These are phyloP conservation scores for Xylariaceae sp. DNA, from an alignment of 2,329 filamentous ascomycete genomes.

Conservation along the genomic window DNA sequence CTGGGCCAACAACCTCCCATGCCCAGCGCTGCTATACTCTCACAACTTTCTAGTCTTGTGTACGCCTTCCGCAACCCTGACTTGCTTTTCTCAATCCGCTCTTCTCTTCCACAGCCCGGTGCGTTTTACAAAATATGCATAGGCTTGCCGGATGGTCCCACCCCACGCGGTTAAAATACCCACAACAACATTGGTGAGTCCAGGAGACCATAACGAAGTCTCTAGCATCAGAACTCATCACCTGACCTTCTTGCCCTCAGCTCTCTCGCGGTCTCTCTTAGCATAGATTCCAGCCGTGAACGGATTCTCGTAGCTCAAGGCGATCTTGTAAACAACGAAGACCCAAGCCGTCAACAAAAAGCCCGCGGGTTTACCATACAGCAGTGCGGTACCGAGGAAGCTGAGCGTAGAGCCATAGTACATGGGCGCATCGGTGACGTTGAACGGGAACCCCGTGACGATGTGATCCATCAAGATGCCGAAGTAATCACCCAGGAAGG, in stretches of 20 bases:
- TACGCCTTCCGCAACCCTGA: too few relatives aligned
- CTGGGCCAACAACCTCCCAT: too few relatives aligned
- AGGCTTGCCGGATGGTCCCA: too few relatives aligned
- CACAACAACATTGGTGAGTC: not conserved
- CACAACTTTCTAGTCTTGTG: too few relatives aligned
- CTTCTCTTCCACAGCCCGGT: too few relatives aligned
- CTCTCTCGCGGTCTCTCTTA: constrained; percentile 55
- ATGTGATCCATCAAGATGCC: constrained; percentile 95
- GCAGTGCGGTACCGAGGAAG: constrained; percentile 83
- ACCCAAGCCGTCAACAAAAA: constrained; percentile 74
- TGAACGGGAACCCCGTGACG: constrained; percentile 95
- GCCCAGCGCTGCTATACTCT: too few relatives aligned
- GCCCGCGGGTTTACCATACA: constrained; percentile 85
- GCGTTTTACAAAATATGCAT: too few relatives aligned
- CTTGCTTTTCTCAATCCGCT: too few relatives aligned
- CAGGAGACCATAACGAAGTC: not conserved
- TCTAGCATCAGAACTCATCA: constrained; percentile 30
- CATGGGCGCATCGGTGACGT: constrained; percentile 87
- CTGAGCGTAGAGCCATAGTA: constrained; percentile 92
- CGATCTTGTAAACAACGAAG: constrained; percentile 73
- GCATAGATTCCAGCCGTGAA: constrained; percentile 93
- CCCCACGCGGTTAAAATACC: too few relatives aligned
- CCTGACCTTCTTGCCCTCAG: constrained; percentile 50
- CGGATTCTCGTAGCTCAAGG: constrained; percentile 84
- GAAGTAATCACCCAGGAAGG: constrained; percentile 97